These are phyloP conservation scores for Mortierella sp. DNA, from an alignment of 371 early-diverging fungal genomes.

Conservation along the genomic window DNA sequence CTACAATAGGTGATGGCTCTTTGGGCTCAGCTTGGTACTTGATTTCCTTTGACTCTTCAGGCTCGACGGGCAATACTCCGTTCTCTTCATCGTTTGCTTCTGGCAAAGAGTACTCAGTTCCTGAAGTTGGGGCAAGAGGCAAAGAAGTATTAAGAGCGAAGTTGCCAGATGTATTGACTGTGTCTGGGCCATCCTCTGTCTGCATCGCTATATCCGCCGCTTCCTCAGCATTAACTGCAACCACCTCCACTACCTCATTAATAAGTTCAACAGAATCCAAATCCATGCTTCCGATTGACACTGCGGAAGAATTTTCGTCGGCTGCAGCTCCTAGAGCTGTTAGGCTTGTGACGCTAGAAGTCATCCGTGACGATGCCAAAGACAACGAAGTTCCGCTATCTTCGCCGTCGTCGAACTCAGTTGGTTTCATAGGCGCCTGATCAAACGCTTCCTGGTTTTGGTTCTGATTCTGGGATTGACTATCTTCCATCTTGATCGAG, in stretches of 20 bases:
- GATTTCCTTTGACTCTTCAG: background rate
- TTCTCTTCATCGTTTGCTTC: background rate
- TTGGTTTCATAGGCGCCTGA: background rate
- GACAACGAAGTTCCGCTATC: constrained; percentile 31
- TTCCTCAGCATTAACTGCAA: background rate
- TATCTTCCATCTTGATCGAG: constrained; percentile 1
- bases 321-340: background rate
- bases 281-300: constrained; percentile 14
- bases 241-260: background rate
- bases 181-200: background rate
- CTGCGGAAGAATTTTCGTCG: background rate
- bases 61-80: background rate
- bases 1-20: background rate
- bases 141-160: background rate
- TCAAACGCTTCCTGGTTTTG: background rate
- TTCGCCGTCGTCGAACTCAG: constrained; percentile 5
- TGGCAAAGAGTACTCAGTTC: background rate
- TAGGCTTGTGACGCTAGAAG: constrained; percentile 12
- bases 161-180: background rate
- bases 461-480: background rate
- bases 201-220: constrained; percentile 1
- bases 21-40: background rate
- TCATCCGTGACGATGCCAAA: constrained; percentile 8
- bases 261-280: background rate
- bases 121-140: background rate